A percentile compares a stretch with the other conserved stretches of the same genome.
phyloP scores from a whole-genome alignment of 2,329 filamentous ascomycete species.

The Xylariales sp. region DNA sequence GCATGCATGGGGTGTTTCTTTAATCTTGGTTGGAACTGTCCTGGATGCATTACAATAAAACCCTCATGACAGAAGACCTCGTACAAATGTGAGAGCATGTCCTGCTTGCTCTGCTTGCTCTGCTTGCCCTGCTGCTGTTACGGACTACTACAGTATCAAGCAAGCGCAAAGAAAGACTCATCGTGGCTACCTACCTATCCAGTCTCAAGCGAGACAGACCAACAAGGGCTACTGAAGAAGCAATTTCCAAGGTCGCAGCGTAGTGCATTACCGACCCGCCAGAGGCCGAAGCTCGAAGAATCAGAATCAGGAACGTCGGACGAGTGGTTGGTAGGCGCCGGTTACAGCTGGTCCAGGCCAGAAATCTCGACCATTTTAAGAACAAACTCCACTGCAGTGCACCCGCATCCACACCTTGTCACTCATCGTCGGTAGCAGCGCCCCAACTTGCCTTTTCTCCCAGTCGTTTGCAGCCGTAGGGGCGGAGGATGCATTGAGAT shows the following conservation, averaged over 20 bases:
- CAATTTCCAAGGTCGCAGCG: constrained; percentile 4
- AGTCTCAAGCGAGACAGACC: neutral
- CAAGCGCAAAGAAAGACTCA: neutral
- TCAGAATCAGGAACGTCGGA: neutral
- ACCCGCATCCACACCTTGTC: neutral
- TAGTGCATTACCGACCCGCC: constrained; percentile 2
- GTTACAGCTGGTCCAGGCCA: neutral
- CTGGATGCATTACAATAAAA: no score
- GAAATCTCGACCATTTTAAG: neutral
- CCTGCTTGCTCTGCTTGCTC: no score
- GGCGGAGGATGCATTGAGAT: no score
- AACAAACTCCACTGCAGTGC: neutral
- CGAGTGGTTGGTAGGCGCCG: constrained; percentile 3
- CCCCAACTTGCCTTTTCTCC: no score
- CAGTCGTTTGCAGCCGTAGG: no score
- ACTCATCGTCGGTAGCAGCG: neutral
- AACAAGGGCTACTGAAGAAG: constrained; percentile 1
- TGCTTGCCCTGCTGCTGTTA: no score
- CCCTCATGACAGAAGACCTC: no score
- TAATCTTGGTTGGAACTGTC: no score
- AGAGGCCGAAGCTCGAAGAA: no score
- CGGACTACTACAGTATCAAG: neutral
- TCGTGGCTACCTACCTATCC: neutral
- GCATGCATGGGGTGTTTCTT: no score
- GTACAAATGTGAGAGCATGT: no score